Base-by-base conservation (phyloP, 2,329 filamentous ascomycete genomes). In the Monosporascus sp. region DNA sequence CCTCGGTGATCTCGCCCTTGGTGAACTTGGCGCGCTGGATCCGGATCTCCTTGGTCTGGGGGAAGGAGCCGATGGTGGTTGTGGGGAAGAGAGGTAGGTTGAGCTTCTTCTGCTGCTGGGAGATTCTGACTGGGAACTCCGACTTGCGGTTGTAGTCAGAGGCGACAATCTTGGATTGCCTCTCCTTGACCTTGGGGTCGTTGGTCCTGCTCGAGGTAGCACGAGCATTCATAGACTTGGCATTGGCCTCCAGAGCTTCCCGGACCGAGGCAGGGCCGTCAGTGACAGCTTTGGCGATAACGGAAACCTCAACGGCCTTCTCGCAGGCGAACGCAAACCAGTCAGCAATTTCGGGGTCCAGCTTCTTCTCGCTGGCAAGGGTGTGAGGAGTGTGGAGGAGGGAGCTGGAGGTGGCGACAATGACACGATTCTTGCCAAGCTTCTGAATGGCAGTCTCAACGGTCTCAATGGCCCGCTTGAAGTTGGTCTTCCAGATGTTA, bases 401-500 rank as follows among this genome's bases (percentile, higher is more conserved):
- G 63, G 94, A 97, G 81, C 88, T 94, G 69, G 94, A 97, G 64
- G 92, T 97, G 70, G 94, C 89, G 64, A 96, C 90, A 64, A 99
- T 89, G 73, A 99, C 93, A 70, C 94, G 90, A 64, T 97, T 92
- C 83, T 96, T 93, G 78, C 94, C 93, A 59, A 99, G 85, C 81
- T 96, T 83, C 81, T 97, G 90, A 67, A 97, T 80, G 60, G 93
- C 94, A 55, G 84, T 80, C 84, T 97, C 90, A 57, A 94, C 88
- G 60, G 79, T 84, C 81, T 94, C 92, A 61, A 99, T 95, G 69
- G 94, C 91, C 67, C 84, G 85, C 84, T 96, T 89, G 80, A 97
- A 88, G 86, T 97, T 96, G 78, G 91, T 97, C 89, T 99, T 99
- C 94, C 94, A 99, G 82, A 99, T 97, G 84, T 99, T 99, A 69